A percentile compares a stretch with the other conserved stretches of the same genome.
Evolutionary conservation across 768 basidiomycete species (phyloP).

Genomic region (Galerina marginata): DNA sequence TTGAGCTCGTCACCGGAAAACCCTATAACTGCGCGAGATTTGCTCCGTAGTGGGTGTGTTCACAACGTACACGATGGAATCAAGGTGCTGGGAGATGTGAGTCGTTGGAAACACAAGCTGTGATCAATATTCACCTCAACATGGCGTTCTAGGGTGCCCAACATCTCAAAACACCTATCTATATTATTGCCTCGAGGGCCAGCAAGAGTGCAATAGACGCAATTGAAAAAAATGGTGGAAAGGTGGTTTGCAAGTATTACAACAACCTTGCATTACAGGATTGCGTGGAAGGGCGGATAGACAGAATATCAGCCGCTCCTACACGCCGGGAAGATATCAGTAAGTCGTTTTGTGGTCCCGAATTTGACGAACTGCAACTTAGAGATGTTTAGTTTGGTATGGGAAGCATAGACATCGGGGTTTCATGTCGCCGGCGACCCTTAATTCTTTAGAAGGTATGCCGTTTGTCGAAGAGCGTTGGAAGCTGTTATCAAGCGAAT

Average conservation of each 20-base stretch:
- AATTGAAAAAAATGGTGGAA: constrained; percentile 82
- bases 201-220: constrained; percentile 86
- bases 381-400: constrained; percentile 68
- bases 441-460: constrained; percentile 51
- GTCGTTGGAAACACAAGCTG: constrained; percentile 33
- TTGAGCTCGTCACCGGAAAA: constrained; percentile 76
- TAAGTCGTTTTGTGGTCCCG: constrained; percentile 42
- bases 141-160: constrained; percentile 59
- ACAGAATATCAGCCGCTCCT: constrained; percentile 77
- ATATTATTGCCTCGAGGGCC: constrained; percentile 83
- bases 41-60: constrained; percentile 86
- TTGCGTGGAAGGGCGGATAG: constrained; percentile 72
- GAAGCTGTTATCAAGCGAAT: constrained; percentile 65
- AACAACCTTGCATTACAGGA: constrained; percentile 85
- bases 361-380: constrained; percentile 1
- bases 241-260: constrained; percentile 89
- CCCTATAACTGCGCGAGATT: constrained; percentile 87
- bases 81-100: constrained; percentile 86
- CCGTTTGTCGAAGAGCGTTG: constrained; percentile 75
- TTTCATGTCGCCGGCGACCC: constrained; percentile 67
- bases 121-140: neutral
- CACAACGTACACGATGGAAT: constrained; percentile 91
- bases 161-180: constrained; percentile 71
- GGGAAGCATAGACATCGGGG: constrained; percentile 75
- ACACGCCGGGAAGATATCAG: constrained; percentile 87